Evolutionary conservation across 306 rosid species (phyloP), one percentile per base, ranked within the genome.

Genomic region (Acacia crassicarpa): DNA sequence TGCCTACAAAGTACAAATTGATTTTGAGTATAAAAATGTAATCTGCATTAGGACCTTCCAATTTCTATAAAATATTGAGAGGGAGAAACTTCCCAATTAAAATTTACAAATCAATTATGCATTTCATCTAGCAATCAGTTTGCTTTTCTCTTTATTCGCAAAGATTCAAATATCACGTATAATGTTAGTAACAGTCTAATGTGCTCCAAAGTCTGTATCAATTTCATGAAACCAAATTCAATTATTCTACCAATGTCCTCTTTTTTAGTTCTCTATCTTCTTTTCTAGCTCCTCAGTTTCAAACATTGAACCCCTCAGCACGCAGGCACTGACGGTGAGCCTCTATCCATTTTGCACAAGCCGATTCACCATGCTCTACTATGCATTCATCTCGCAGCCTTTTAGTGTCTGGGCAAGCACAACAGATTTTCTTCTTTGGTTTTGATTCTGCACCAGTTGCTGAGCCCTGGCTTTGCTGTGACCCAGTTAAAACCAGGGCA

Each of bases 241-340:
- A 30, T 20, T 66, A 40, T 40, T 40, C 67, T 66, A 66, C 38
- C 61, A 75, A 17, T 33, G 38, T 66, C 58, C 53, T 58, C 40
- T 43, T 45, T 45, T 14, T 30, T 49, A 27, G 43, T 43, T 59
- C 49, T 12, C 4, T 13, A 35, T 46, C 43, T n/a, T 70, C 69
- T 35, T 44, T 76, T 22, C 75, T 44, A 44, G 56, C 75, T 71
- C 9, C 17, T 54, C 75, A 30, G 69, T 40, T 78, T 91, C 89
- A 95, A 78, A 95, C 87, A 76, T 87, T 93, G 85, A 93, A 92
- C 61, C 99, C 98, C 81, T 93, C 97, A 1, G 95, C 85, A 3
- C 98, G 98, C 22, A 95, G 98, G 86, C 99, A 93, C 71, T 15
- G 67, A 27, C 85, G 87, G 81, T 92, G 97, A 82, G 99, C 99